Percentiles rank a stretch among this genome's conserved stretches.
Evolutionary conservation across 352 stramenopile species (phyloP).

Genomic region (Globisporangium orthogonon): DNA sequence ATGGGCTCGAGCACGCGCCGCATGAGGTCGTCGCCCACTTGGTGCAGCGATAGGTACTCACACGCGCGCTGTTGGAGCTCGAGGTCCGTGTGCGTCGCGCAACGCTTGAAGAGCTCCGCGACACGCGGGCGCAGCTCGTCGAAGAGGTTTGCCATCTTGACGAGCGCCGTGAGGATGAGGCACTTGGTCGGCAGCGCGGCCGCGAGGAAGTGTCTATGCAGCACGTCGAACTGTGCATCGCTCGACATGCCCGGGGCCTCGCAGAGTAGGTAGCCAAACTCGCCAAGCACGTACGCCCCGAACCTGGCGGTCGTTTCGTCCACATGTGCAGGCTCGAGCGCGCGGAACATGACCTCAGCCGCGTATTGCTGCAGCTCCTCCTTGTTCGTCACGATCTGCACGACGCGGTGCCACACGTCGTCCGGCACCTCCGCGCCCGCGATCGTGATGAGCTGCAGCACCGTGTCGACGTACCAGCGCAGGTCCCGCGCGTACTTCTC

Average conservation of each 20-base stretch:
- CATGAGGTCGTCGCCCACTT: constrained; percentile 82
- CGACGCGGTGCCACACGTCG: constrained; percentile 97
- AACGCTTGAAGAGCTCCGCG: constrained; percentile 89
- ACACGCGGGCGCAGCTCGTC: constrained; percentile 86
- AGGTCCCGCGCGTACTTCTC: constrained; percentile 97
- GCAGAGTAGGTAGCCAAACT: constrained; percentile 96
- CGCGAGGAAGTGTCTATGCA: constrained; percentile 95
- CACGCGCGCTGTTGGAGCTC: constrained; percentile 97
- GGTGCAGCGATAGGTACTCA: constrained; percentile 93
- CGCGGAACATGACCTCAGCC: constrained; percentile 91
- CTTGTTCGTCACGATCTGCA: constrained; percentile 99
- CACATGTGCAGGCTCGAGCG: constrained; percentile 89
- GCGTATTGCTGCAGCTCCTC: constrained; percentile 94
- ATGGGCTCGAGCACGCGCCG: constrained; percentile 96
- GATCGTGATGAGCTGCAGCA: constrained; percentile 96
- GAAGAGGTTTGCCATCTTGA: constrained; percentile 92
- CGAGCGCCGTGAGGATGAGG: constrained; percentile 94
- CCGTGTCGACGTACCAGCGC: constrained; percentile 96
- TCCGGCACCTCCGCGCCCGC: constrained; percentile 91
- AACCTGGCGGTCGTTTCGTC: constrained; percentile 95
- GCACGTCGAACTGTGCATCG: constrained; percentile 92
- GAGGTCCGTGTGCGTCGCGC: constrained; percentile 92
- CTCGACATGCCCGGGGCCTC: constrained; percentile 86
- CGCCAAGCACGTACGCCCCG: constrained; percentile 94
- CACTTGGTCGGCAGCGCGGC: constrained; percentile 82